Percentiles rank a stretch among this genome's conserved stretches.
Evolutionary conservation across 306 rosid species (phyloP).

Genomic region (Castanea mollissima): DNA sequence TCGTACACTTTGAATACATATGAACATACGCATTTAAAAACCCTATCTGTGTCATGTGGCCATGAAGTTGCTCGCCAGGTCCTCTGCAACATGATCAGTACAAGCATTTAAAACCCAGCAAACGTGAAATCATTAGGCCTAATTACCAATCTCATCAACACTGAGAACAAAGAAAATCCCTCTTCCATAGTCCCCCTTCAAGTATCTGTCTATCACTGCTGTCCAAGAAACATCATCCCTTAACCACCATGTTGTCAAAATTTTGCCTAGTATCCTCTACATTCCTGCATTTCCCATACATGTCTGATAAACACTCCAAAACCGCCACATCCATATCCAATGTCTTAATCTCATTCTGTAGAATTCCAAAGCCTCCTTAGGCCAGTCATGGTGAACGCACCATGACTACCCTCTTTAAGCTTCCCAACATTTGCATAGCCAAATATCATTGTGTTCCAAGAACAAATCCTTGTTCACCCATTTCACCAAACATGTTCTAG

Average conservation of each 20-base stretch:
- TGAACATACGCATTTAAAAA: slow-evolving; percentile 57
- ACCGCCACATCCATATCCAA: not conserved
- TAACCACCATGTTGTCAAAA: too few species aligned
- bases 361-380: slow-evolving; percentile 57
- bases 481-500: slow-evolving; percentile 52
- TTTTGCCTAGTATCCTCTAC: slow-evolving; percentile 48
- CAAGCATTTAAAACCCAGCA: slow-evolving; percentile 67
- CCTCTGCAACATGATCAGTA: slow-evolving; percentile 59
- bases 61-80: slow-evolving; percentile 59
- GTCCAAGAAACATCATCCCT: slow-evolving; percentile 68
- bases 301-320: slow-evolving; percentile 60
- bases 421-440: slow-evolving; percentile 49
- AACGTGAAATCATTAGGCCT: slow-evolving; percentile 72
- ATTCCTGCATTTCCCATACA: slow-evolving; percentile 71
- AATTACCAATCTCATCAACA: slow-evolving; percentile 38
- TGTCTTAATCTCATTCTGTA: slow-evolving; percentile 50
- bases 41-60: slow-evolving; percentile 57
- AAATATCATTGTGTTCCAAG: slow-evolving; percentile 69
- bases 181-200: slow-evolving; percentile 59
- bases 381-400: slow-evolving; percentile 36
- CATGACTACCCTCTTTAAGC: slow-evolving; percentile 55
- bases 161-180: slow-evolving; percentile 56
- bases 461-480: slow-evolving; percentile 56
- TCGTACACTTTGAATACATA: slow-evolving; percentile 68
- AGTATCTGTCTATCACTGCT: slow-evolving; percentile 58